phyloP scores from a whole-genome alignment of 495 filamentous ascomycete species.

The Daldinia decipiens region DNA sequence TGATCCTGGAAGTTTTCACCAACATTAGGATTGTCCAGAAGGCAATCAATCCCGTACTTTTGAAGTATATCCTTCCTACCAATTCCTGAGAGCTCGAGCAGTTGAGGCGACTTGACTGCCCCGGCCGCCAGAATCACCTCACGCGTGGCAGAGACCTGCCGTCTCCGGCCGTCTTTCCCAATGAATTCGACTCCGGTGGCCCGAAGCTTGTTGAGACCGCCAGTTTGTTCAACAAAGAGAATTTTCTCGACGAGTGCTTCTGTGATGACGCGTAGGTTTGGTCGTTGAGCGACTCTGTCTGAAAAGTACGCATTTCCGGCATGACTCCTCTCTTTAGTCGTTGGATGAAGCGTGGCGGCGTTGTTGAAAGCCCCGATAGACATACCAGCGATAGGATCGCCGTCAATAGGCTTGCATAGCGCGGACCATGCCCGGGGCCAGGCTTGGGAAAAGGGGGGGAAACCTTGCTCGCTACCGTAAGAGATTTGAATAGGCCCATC shows the following conservation, averaged over 20 bases:
- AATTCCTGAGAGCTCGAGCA: not conserved
- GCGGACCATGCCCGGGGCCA: not conserved
- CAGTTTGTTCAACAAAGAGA: not conserved
- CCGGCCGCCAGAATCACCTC: not conserved
- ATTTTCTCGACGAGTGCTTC: not conserved
- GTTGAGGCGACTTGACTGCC: not conserved
- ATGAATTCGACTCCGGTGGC: not conserved
- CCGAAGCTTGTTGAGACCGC: not conserved
- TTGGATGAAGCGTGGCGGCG: not conserved
- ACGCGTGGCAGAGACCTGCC: not conserved
- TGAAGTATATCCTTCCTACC: not conserved
- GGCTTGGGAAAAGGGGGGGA: not conserved
- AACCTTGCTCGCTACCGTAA: not conserved
- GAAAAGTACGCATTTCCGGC: not conserved
- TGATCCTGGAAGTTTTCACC: not conserved
- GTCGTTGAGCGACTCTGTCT: not conserved
- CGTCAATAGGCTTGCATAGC: not conserved
- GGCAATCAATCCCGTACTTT: not conserved
- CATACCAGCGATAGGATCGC: not conserved
- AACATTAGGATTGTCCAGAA: conserved; percentile 1
- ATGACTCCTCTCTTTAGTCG: not conserved
- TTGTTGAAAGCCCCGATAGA: not conserved
- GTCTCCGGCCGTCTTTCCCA: not conserved
- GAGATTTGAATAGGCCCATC: not conserved
- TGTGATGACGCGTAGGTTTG: not conserved